Percentiles rank a stretch among this genome's conserved stretches.
Evolutionary conservation across 495 filamentous ascomycete species (phyloP).

Genomic region (Aspergillus funiculosus): DNA sequence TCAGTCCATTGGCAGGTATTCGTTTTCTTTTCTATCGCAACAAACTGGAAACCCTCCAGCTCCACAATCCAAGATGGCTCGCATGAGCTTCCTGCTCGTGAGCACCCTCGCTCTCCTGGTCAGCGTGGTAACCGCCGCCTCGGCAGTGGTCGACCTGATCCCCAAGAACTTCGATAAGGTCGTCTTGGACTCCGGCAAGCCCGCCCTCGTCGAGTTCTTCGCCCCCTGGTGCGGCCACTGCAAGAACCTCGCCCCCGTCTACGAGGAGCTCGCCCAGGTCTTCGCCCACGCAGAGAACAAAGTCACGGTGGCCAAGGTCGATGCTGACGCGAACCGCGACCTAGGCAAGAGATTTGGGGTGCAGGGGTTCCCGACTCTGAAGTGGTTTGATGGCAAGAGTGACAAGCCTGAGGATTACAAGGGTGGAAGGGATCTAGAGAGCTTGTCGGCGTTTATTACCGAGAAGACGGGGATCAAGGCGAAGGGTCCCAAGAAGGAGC

Average conservation of each 20-base stretch:
- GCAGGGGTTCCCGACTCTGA: conserved; percentile 92
- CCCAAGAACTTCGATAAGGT: conserved; percentile 85
- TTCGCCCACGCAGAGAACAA: conserved; percentile 73
- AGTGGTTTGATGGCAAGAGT: conserved; percentile 97
- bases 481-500: conserved; percentile 62
- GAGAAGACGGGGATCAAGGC: conserved; percentile 83
- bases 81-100: conserved; percentile 42
- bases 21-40: neutral
- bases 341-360: conserved; percentile 82
- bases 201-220: conserved; percentile 97
- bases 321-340: conserved; percentile 80
- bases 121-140: conserved; percentile 38
- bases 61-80: conserved; percentile 32
- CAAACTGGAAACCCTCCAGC: neutral
- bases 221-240: conserved; percentile 99
- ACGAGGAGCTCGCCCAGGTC: conserved; percentile 79
- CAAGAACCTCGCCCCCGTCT: conserved; percentile 92
- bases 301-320: conserved; percentile 88
- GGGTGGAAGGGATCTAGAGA: conserved; percentile 82
- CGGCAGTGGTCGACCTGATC: conserved; percentile 73
- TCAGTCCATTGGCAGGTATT: neutral
- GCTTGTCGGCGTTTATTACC: conserved; percentile 69
- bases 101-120: conserved; percentile 39
- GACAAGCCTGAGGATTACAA: conserved; percentile 81
- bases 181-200: conserved; percentile 87